Evolutionary conservation across 495 filamentous ascomycete species (phyloP), one percentile per base, ranked within the genome.

Genomic region (Pyrenopolyporus hunteri): DNA sequence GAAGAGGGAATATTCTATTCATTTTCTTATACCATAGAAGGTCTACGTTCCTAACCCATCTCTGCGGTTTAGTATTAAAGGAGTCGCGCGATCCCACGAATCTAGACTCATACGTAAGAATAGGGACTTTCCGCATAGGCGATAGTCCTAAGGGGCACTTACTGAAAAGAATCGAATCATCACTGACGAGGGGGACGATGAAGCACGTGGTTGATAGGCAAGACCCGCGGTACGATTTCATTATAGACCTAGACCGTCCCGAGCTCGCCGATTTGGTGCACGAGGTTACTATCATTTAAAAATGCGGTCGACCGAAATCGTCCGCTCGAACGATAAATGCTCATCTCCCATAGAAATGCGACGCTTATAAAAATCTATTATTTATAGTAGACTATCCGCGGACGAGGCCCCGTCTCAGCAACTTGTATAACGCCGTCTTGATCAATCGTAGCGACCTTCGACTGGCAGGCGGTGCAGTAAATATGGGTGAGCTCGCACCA

Each of bases 401-500:
- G n/a, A n/a, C n/a, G n/a, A n/a, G n/a, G n/a, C n/a, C n/a, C n/a
- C n/a, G n/a, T n/a, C n/a, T n/a, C n/a, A n/a, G 39, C 39, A 22
- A 59, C 13, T 31, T 65, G 42, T 9, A 73, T 47, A 1, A 8
- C 6, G 0, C 64, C 67, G 19, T 55, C 50, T 13, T 71, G 59
- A 9, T 46, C 23, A 14, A 67, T 52, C 19, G 29, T 64, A 19
- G 72, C 73, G 0, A 76, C 57, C 10, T 60, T 56, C 4, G 44
- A 65, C 10, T 62, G 29, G 61, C 73, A 76, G 11, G 43, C 23
- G 8, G 59, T 59, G 58, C 73, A 76, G 19, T 16, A 54, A 25
- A 71, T 68, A 40, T 66, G 25, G 9, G 55, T 63, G 10, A 70
- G 63, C 39, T 76, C 70, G 23, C 67, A 76, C 73, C 71, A 76